Evolutionary conservation across 2,329 filamentous ascomycete species (phyloP), one percentile per base, ranked within the genome.

Genomic region (Knufia petricola): DNA sequence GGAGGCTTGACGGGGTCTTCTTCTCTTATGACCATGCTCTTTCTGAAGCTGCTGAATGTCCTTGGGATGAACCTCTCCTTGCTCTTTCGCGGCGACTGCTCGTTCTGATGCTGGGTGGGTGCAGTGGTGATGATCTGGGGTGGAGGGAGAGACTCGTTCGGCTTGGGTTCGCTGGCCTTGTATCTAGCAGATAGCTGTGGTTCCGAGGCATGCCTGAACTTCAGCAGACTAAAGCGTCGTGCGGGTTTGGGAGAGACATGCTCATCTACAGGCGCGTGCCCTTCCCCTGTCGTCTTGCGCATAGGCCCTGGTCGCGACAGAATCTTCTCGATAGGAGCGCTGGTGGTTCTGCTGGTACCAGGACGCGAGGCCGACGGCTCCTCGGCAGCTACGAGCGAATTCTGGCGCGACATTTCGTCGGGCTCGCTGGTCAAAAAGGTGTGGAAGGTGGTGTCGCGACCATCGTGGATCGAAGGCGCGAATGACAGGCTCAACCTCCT

Each of bases 201-300:
- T 68, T 96, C 90, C 7, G 89, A 95, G 53, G 87, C 89, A 76
- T 95, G 89, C 60, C 88, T 85, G 64, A 92, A 88, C 61, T 84
- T 82, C 68, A 95, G 72, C 66, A 94, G 66, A 60, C 75, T 81
- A 64, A 82, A 81, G 49, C 77, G 70, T 56, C 75, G 68, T 51
- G 67, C 67, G n/a, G n/a, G n/a, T 55, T 61, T 65, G 50, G 66
- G 62, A 19, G 46, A 21, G 15, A 23, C 3, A n/a, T 17, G 37
- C 20, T 44, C 41, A 10, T 32, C 43, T 15, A 20, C 21, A 12
- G 30, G 45, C 28, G 42, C 45, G 37, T 46, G 24, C 26, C 40
- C 20, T 17, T 23, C 31, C 4, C 13, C 17, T 13, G 30, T 48
- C 6, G 36, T 45, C 32, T 42, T 34, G 3, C 38, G 19, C 19